Evolutionary conservation across 2,329 filamentous ascomycete genomes (phyloP).

Genomic region (Metarhizium anisopliae): DNA sequence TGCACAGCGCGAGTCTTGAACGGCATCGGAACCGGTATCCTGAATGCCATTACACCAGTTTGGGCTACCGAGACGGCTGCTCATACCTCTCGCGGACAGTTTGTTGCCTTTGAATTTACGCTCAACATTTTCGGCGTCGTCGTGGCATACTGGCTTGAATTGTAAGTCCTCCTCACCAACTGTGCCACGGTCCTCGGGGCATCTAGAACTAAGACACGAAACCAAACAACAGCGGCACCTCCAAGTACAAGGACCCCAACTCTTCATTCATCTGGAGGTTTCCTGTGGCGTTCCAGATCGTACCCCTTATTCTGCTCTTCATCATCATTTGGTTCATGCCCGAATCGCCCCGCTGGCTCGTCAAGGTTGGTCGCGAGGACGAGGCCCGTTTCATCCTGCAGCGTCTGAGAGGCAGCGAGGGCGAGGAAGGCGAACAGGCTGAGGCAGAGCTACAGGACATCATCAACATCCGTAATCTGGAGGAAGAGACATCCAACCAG

Average conservation of each 20-base stretch:
- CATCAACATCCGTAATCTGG: constrained; percentile 50
- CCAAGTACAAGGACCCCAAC: constrained; percentile 48
- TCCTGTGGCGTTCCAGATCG: constrained; percentile 61
- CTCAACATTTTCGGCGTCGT: constrained; percentile 65
- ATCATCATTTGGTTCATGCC: constrained; percentile 56
- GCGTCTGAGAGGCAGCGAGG: constrained; percentile 51
- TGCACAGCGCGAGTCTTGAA: constrained; percentile 36
- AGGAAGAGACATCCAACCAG: constrained; percentile 48
- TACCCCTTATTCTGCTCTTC: constrained; percentile 51
- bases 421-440: constrained; percentile 41
- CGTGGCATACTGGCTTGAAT: constrained; percentile 49
- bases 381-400: constrained; percentile 59
- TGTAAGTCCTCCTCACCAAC: constrained; percentile 17
- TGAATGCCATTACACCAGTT: constrained; percentile 40
- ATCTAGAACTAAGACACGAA: not conserved
- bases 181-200: not conserved
- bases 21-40: constrained; percentile 41
- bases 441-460: constrained; percentile 63
- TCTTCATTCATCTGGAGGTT: constrained; percentile 58
- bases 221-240: constrained; percentile 32
- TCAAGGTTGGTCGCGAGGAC: constrained; percentile 55
- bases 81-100: constrained; percentile 51
- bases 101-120: constrained; percentile 65
- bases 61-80: constrained; percentile 38
- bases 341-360: constrained; percentile 59